Base-by-base conservation (phyloP, 2,329 filamentous ascomycete species). In the Colletotrichum musicola region DNA sequence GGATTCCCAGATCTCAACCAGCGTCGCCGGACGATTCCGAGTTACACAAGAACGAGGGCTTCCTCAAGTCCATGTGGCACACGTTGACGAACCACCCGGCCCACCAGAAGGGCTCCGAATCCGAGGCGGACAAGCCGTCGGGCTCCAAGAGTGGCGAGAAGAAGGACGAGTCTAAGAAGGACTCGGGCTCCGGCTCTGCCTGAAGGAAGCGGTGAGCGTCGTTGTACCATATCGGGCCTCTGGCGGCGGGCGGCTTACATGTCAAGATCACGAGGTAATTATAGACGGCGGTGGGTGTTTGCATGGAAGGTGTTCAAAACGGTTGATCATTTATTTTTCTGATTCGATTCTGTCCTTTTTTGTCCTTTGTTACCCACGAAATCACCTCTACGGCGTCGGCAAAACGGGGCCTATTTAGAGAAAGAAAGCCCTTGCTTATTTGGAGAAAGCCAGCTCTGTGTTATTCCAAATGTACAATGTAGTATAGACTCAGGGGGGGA, bases 61-160 rank as follows among this genome's bases (percentile, higher is more conserved):
- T 98, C 77, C 82, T 98, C 69, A 98, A 96, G 83, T 94, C 91
- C 49, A 90, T 97, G 72, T 98, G 95, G 95, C 93, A 98, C 77
- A 94, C 90, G 72, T 81, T 98, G 63, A 97, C 92, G n/a, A 93
- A 94, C 74, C 89, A 96, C 74, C 85, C 87, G 0, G 85, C 84
- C 6, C 87, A 89, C 71, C 81, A 84, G 68, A 80, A 82, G 67
- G 74, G 79, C 20, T 66, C 74, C 5, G 76, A 78, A 10, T 72
- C 72, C 22, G 71, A 77, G 18, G 66, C 75, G 20, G 56, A 60
- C 35, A 73, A 63, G 57, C 72, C 71, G 56, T 71, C 62, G 14
- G 71, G 79, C 73, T 71, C 79, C 73, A 66, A 73, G 57, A 76
- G 38, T 56, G 76, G 68, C 14, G 62, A 60, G 16, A 72, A 70